Percentiles rank a stretch among this genome's conserved stretches.
Conservation (phyloP, 192 early-diverging fungal species). For the Coemansia sp. region DNA sequence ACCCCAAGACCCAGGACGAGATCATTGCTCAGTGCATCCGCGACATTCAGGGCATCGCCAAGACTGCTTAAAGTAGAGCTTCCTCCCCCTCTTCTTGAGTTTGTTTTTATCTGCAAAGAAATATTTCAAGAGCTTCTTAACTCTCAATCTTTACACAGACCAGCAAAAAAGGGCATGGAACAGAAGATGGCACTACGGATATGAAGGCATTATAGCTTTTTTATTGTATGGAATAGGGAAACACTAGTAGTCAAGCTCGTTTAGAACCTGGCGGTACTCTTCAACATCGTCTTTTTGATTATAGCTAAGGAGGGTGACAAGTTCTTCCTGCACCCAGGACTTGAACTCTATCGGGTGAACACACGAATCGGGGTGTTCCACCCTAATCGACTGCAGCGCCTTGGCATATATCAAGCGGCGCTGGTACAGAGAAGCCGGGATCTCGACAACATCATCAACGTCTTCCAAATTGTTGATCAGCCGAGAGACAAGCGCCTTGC, state of each 20-base stretch:
- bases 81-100: constrained; percentile 3
- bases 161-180: background rate
- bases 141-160: too few species aligned
- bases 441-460: constrained; percentile 2
- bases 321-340: constrained; percentile 24
- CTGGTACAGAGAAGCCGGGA: constrained; percentile 1
- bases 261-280: constrained; percentile 37
- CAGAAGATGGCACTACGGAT: too few species aligned
- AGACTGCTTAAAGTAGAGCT: constrained; percentile 26
- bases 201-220: background rate
- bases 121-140: too few species aligned
- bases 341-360: constrained; percentile 9
- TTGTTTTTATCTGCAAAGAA: background rate
- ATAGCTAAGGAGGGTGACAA: constrained; percentile 6
- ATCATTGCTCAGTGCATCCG: constrained; percentile 55
- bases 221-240: background rate
- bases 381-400: constrained; percentile 24
- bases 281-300: constrained; percentile 6
- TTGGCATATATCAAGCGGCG: constrained; percentile 23
- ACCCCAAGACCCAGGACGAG: constrained; percentile 52
- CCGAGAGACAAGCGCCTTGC: constrained; percentile 20
- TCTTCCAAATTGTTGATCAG: constrained; percentile 16
- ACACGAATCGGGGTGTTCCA: constrained; percentile 22
- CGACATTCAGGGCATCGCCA: constrained; percentile 53
- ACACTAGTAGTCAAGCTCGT: constrained; percentile 14